Percentiles rank a stretch among this genome's conserved stretches.
Evolutionary conservation across 164 flowering plant species (phyloP).

Genomic region (Vitis amurensis): DNA sequence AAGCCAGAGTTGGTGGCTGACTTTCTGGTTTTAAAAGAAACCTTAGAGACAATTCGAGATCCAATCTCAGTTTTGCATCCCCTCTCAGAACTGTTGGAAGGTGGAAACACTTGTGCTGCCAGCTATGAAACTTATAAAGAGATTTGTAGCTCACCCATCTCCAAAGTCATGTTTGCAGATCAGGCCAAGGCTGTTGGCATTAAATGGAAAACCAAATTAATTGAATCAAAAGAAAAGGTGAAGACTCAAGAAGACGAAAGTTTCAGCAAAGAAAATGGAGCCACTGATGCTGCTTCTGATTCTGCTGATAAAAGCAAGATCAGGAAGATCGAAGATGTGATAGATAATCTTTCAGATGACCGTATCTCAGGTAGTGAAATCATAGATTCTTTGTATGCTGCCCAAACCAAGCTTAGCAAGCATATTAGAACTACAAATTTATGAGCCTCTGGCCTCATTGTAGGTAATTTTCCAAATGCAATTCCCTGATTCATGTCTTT

Average conservation of each 20-base stretch:
- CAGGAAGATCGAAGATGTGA: background rate
- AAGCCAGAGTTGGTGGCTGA: constrained; percentile 54
- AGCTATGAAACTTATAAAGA: constrained; percentile 69
- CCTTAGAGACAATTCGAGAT: constrained; percentile 46
- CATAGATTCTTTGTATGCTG: constrained; percentile 27
- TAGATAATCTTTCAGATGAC: constrained; percentile 4
- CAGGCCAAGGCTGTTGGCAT: constrained; percentile 70
- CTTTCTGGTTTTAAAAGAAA: constrained; percentile 62
- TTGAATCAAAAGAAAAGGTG: constrained; percentile 13
- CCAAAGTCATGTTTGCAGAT: constrained; percentile 65
- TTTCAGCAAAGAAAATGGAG: constrained; percentile 2
- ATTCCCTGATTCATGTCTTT: background rate
- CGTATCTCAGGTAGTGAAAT: constrained; percentile 20
- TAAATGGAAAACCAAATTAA: constrained; percentile 31
- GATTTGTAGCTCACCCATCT: constrained; percentile 66
- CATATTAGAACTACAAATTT: constrained; percentile 13
- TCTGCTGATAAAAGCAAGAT: constrained; percentile 5
- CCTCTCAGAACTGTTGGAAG: constrained; percentile 61
- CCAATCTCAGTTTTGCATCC: constrained; percentile 76
- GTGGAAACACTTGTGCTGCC: constrained; percentile 63
- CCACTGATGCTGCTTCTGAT: background rate
- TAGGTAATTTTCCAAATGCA: background rate
- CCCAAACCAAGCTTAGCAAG: constrained; percentile 12
- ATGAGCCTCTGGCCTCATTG: background rate
- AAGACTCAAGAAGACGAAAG: constrained; percentile 7